Evolutionary conservation across 306 rosid species (phyloP), one percentile per base, ranked within the genome.

Genomic region (Benincasa hispida): DNA sequence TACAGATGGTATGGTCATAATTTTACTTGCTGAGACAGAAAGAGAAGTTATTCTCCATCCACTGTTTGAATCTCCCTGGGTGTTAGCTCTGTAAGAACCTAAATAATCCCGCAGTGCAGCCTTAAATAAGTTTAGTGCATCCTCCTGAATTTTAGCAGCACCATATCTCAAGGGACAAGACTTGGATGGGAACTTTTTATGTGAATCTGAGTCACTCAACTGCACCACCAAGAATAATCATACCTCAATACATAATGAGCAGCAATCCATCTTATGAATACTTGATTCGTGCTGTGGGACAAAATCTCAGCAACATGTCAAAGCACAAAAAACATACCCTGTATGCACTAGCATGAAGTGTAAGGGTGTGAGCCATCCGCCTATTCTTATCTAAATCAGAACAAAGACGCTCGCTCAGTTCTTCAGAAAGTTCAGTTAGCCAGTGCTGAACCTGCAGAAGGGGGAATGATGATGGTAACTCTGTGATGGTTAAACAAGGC

Each of bases 111-210:
- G 97, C 74, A 93, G 80, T 72, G 85, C 98, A 79, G 97, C 85
- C 70, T 88, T 93, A 84, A 93, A 93, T 59, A 93, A 88, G 84
- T 79, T 86, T 59, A 91, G 56, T 42, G 98, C 97, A 82, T 93
- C 98, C 77, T 93, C 96, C 86, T 93, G 98, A 85, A 93, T 87
- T 89, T 89, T 93, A 74, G 82, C 82, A 84, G 91, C 67, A 75
- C 98, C 96, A 79, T 91, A 90, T 78, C 98, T 87, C 73, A 93
- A 78, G 82, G 96, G 91, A 82, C 98, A 90, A 77, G 97, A 93
- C 82, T 91, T 93, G 61, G 97, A 93, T 82, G 98, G 94, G 79
- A 91, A 93, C 82, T 88, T 91, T 81, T 81, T 91, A 70, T 79
- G 84, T 67, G 93, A 82, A 85, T 88, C 92, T 37, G 94, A 80